phyloP scores from a whole-genome alignment of 192 early-diverging fungal genomes.

The Pilobolus umbonatus region DNA sequence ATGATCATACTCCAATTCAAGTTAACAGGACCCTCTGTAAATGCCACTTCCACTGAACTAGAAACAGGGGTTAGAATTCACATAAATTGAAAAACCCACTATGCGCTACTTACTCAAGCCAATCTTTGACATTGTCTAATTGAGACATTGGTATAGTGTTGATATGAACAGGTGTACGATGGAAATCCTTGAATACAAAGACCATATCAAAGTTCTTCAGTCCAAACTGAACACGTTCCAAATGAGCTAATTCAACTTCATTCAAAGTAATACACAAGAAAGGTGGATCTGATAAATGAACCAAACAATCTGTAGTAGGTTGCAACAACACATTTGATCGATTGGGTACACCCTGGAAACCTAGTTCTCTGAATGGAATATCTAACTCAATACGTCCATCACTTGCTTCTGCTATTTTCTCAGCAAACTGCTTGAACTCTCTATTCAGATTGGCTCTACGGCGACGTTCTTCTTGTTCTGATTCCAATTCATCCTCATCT shows the following conservation, averaged over 20 bases:
- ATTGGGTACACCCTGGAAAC: slow-evolving; percentile 91
- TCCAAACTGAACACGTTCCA: slow-evolving; percentile 97
- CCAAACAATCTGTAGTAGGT: slow-evolving; percentile 94
- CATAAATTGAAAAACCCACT: background rate
- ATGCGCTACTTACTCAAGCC: slow-evolving; percentile 65
- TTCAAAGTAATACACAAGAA: slow-evolving; percentile 84
- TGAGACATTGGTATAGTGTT: slow-evolving; percentile 91
- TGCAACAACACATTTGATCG: slow-evolving; percentile 89
- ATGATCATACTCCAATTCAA: slow-evolving; percentile 96
- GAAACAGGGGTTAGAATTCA: background rate
- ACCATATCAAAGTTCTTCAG: slow-evolving; percentile 99
- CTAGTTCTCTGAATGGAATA: slow-evolving; percentile 86
- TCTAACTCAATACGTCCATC: slow-evolving; percentile 84
- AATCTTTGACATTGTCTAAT: slow-evolving; percentile 92
- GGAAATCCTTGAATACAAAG: slow-evolving; percentile 94
- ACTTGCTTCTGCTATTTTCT: slow-evolving; percentile 81
- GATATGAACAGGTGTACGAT: slow-evolving; percentile 84
- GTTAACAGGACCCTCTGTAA: slow-evolving; percentile 91
- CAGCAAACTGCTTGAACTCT: slow-evolving; percentile 90
- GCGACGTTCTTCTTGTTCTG: slow-evolving; percentile 91
- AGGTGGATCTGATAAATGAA: slow-evolving; percentile 93
- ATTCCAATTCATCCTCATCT: slow-evolving; percentile 97
- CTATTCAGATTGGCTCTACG: slow-evolving; percentile 81
- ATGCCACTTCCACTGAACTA: slow-evolving; percentile 86
- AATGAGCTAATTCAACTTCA: slow-evolving; percentile 92